phyloP scores from a whole-genome alignment of 2,329 filamentous ascomycete genomes.

The Chaetomium olivaceum region DNA sequence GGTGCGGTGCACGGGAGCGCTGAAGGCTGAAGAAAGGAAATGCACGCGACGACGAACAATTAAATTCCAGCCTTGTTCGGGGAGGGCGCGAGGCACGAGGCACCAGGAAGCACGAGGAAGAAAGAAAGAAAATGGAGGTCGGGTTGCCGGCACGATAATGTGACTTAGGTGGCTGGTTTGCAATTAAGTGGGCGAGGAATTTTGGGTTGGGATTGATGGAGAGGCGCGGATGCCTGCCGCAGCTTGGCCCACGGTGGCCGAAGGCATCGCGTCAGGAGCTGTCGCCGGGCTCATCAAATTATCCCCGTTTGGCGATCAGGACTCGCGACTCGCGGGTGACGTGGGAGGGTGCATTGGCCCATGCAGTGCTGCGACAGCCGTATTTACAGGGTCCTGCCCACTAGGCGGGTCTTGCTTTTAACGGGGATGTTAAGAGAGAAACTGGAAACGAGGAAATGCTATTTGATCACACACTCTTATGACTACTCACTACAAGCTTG shows the following conservation, averaged over 20 bases:
- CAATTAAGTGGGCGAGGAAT: slow-evolving; percentile 19
- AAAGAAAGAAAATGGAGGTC: slow-evolving; percentile 7
- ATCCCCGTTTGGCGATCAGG: slow-evolving; percentile 27
- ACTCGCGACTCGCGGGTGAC: slow-evolving; percentile 23
- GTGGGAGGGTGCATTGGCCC: slow-evolving; percentile 16
- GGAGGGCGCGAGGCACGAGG: too few relatives aligned
- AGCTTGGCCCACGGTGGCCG: slow-evolving; percentile 27
- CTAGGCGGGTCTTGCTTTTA: not conserved
- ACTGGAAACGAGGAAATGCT: too few relatives aligned
- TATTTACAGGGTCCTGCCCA: not conserved
- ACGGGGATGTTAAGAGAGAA: not conserved
- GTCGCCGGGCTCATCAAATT: slow-evolving; percentile 21
- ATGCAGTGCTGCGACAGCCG: not conserved
- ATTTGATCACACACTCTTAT: too few relatives aligned
- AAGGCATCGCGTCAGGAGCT: slow-evolving; percentile 30
- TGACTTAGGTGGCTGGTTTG: slow-evolving; percentile 5
- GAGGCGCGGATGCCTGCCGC: slow-evolving; percentile 29
- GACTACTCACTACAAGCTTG: too few relatives aligned
- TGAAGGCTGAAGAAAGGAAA: too few relatives aligned
- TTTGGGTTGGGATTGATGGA: slow-evolving; percentile 23
- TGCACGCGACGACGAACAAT: slow-evolving; percentile 13
- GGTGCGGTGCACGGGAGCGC: slow-evolving; percentile 4
- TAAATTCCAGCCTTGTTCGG: slow-evolving; percentile 9
- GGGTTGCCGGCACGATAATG: slow-evolving; percentile 5
- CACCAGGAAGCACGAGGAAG: not conserved